Conservation (phyloP, 352 stramenopile genomes). For the Pythium phragmiticola region DNA sequence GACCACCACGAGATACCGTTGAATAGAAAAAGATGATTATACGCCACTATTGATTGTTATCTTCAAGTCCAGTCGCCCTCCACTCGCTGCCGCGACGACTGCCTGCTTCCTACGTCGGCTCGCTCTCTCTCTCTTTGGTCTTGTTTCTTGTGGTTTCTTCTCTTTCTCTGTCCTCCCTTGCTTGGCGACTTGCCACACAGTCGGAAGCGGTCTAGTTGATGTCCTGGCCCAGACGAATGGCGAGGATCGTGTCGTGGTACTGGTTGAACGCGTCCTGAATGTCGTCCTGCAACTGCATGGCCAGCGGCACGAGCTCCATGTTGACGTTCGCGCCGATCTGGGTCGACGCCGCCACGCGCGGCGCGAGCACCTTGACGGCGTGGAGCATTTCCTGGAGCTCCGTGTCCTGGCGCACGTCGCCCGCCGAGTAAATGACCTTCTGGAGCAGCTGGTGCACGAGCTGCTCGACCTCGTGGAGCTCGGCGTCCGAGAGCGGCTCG, state of each 20-base stretch:
- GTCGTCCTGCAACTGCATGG: constrained; percentile 89
- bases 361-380: constrained; percentile 84
- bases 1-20: too few relatives aligned
- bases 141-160: constrained; percentile 5
- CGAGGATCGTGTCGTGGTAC: constrained; percentile 89
- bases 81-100: background rate
- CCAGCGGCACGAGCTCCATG: constrained; percentile 84
- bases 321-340: constrained; percentile 88
- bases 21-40: too few relatives aligned
- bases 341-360: constrained; percentile 74
- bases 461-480: constrained; percentile 88
- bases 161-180: background rate
- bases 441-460: constrained; percentile 85
- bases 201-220: constrained; percentile 20
- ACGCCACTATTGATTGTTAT: background rate
- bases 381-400: constrained; percentile 91
- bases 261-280: constrained; percentile 90
- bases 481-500: constrained; percentile 83
- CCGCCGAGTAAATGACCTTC: constrained; percentile 88
- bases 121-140: background rate
- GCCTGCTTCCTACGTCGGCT: constrained; percentile 2
- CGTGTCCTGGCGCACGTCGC: constrained; percentile 85
- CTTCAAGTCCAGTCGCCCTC: background rate
- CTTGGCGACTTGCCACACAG: background rate
- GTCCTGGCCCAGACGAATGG: constrained; percentile 81